Conservation (phyloP, 2,329 filamentous ascomycete genomes). For the Clonostachys sp. region DNA sequence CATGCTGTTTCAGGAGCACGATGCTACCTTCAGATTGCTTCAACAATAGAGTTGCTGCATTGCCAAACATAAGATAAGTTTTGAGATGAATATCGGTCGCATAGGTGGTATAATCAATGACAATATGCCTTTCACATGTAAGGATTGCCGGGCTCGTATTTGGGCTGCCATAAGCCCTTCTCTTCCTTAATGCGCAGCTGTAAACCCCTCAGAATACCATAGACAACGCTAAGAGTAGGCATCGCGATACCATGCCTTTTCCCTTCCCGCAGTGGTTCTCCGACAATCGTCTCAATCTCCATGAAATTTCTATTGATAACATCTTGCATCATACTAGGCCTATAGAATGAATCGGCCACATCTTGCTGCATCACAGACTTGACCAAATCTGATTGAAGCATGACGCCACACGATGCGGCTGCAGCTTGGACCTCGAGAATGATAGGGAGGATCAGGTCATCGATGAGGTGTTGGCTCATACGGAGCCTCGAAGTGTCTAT, state of each 20-base stretch:
- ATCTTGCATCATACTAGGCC: slow-evolving; percentile 52
- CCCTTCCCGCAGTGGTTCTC: neutral
- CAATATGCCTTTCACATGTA: no score
- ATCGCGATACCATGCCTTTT: slow-evolving; percentile 28
- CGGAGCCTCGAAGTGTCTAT: slow-evolving; percentile 47
- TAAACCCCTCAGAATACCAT: slow-evolving; percentile 38
- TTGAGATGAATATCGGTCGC: no score
- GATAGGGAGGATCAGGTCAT: slow-evolving; percentile 42
- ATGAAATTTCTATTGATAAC: slow-evolving; percentile 31
- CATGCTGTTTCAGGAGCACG: no score
- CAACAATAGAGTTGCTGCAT: no score
- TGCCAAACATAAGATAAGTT: no score
- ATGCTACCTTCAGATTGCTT: no score
- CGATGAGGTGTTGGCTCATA: slow-evolving; percentile 34
- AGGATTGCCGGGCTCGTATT: slow-evolving; percentile 11
- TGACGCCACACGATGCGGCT: slow-evolving; percentile 33
- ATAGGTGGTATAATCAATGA: no score
- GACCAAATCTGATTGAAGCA: slow-evolving; percentile 32
- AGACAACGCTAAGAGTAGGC: slow-evolving; percentile 43
- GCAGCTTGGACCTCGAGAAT: slow-evolving; percentile 48
- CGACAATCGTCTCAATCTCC: slow-evolving; percentile 20
- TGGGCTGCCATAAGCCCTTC: slow-evolving; percentile 22
- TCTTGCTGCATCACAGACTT: slow-evolving; percentile 41
- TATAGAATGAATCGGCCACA: slow-evolving; percentile 39
- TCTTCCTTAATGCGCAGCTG: slow-evolving; percentile 40